Conservation (phyloP, 441 rosid genomes). For the Brassica hybrid region DNA sequence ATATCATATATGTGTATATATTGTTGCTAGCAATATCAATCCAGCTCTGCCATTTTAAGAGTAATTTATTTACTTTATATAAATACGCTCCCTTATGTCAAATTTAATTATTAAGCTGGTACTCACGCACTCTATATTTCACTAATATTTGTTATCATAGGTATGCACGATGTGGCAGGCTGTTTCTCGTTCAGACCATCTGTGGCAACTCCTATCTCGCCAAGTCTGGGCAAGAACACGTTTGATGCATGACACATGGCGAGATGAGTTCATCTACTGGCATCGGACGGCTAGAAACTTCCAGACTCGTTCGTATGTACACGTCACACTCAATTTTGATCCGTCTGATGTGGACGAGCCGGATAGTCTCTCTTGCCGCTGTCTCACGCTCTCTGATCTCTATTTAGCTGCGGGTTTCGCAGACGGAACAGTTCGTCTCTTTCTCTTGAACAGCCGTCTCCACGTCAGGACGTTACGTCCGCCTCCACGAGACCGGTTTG, state of each 20-base stretch:
- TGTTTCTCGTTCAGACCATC: constrained; percentile 70
- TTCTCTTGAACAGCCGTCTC: constrained; percentile 56
- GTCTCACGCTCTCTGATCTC: constrained; percentile 76
- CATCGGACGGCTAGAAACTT: constrained; percentile 78
- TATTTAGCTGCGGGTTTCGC: constrained; percentile 84
- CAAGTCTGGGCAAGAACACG: constrained; percentile 64
- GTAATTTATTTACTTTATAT: not conserved
- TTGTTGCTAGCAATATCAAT: not conserved
- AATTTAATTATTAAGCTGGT: not conserved
- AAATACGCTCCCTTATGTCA: not conserved
- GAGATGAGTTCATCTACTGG: constrained; percentile 64
- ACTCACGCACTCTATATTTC: not conserved
- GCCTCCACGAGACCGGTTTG: constrained; percentile 63
- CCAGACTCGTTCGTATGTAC: constrained; percentile 45
- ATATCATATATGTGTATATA: too few species aligned
- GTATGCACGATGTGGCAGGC: constrained; percentile 83
- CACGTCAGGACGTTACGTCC: constrained; percentile 69
- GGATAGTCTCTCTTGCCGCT: constrained; percentile 73
- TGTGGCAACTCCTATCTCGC: constrained; percentile 70
- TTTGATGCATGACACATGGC: constrained; percentile 70
- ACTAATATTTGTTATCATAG: not conserved
- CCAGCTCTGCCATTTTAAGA: not conserved
- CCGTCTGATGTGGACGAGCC: constrained; percentile 65
- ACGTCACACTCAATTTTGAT: constrained; percentile 65
- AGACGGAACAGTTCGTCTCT: constrained; percentile 86